These are phyloP conservation scores for Choanephora cucurbitarum DNA, from an alignment of 371 early-diverging fungal genomes.

Conservation along the genomic window DNA sequence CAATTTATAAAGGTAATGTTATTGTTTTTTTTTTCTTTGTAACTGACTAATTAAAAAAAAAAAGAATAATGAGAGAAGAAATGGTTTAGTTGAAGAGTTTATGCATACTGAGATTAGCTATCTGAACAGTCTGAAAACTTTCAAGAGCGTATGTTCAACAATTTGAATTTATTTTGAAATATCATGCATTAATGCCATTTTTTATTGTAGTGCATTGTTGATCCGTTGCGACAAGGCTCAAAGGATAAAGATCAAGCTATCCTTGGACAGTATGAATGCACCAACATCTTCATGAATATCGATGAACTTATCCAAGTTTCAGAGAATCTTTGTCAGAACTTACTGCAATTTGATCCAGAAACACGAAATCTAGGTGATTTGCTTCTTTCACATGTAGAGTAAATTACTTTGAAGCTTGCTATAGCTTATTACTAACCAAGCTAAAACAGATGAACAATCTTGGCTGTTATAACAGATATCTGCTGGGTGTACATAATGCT, in stretches of 20 bases:
- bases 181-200: background rate
- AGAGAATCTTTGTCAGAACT: slow-evolving; percentile 16
- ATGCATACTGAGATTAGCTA: slow-evolving; percentile 28
- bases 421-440: background rate
- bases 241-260: slow-evolving; percentile 22
- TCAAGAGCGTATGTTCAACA: slow-evolving; percentile 13
- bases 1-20: slow-evolving; percentile 20
- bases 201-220: slow-evolving; percentile 16
- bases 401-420: background rate
- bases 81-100: slow-evolving; percentile 20
- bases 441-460: slow-evolving; percentile 14
- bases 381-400: background rate
- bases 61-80: slow-evolving; percentile 21
- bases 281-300: slow-evolving; percentile 32
- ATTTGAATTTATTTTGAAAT: background rate
- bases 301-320: slow-evolving; percentile 25
- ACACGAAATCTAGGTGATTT: slow-evolving; percentile 18
- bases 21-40: background rate
- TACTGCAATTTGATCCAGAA: slow-evolving; percentile 5
- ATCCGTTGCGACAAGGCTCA: slow-evolving; percentile 22
- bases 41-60: background rate
- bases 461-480: slow-evolving; percentile 25
- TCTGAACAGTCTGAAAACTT: slow-evolving; percentile 16
- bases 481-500: slow-evolving; percentile 26
- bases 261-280: slow-evolving; percentile 24